Evolutionary conservation across 2,329 filamentous ascomycete species (phyloP), one percentile per base, ranked within the genome.

Genomic region (Cryphonectria nitschkei): DNA sequence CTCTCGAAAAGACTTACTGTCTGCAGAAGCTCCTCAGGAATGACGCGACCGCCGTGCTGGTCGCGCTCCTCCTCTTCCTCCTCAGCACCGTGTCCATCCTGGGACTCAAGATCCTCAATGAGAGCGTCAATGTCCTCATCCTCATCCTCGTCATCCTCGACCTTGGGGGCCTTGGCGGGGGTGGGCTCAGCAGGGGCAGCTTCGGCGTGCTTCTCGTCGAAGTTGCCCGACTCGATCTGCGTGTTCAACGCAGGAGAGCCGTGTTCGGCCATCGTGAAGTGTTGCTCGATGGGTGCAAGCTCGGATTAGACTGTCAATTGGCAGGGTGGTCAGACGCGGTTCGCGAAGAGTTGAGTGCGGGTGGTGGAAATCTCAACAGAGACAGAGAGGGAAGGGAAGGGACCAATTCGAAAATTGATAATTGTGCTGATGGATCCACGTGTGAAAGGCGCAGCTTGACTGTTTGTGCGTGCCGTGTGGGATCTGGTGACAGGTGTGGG

Each of bases 71-170:
- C 82, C 56, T 86, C 83, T 65, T 86, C 89, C 39, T 92, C 89
- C 37, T 90, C 85, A 26, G 86, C 84, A n/a, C 66, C 71, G 75
- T 90, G 89, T 69, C 91, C 93, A 81, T 96, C 93, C 76, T 93
- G 86, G 58, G 91, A 94, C 83, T 96, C 92, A 75, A 97, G 90
- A 77, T 96, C 93, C 80, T 94, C 92, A 75, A 97, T 97, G 77
- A 97, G 86, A 78, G 90, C 89, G 79, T 97, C 93, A 75, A 97
- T 94, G 80, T 95, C 92, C 83, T 94, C 92, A 77, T 94, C 92
- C 62, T 93, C 92, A 32, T 94, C 91, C 65, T 93, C 91, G 7
- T 90, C 90, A 41, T 87, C 87, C 60, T 81, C 83, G 32, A 78
- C 79, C 77, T 83, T 84, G 72, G 78, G 76, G 77, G 82, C 81